Percentiles rank a stretch among this genome's conserved stretches.
These are phyloP conservation scores for Penicillium aurantiogriseum DNA, from an alignment of 2,329 filamentous ascomycete species.

Conservation along the genomic window DNA sequence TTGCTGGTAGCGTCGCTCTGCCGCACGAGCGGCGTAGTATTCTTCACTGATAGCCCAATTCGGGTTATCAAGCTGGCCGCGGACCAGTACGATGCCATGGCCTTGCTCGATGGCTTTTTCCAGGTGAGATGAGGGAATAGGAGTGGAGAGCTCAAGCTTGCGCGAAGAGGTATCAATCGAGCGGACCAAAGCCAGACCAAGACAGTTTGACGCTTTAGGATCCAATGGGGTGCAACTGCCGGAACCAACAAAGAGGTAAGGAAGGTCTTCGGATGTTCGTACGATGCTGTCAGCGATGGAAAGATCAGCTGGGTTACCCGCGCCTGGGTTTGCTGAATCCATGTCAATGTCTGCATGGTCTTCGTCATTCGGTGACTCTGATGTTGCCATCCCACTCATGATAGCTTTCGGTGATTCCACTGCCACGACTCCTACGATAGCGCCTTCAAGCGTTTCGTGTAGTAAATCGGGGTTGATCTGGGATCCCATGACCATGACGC, in stretches of 20 bases:
- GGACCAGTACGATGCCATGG: conserved; percentile 48
- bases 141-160: conserved; percentile 51
- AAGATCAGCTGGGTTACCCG: background rate
- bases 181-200: conserved; percentile 52
- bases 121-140: conserved; percentile 38
- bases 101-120: conserved; percentile 35
- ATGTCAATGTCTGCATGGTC: conserved; percentile 19
- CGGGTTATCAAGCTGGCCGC: conserved; percentile 47
- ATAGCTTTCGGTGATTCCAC: conserved; percentile 44
- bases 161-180: conserved; percentile 40
- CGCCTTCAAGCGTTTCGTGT: conserved; percentile 52
- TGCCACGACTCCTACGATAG: conserved; percentile 54
- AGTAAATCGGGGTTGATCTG: conserved; percentile 49
- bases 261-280: conserved; percentile 48
- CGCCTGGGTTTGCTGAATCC: conserved; percentile 14
- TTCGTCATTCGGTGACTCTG: conserved; percentile 7
- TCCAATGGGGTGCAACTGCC: conserved; percentile 46
- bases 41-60: conserved; percentile 48
- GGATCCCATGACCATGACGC: conserved; percentile 54
- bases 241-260: conserved; percentile 49
- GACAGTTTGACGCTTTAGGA: conserved; percentile 47
- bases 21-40: conserved; percentile 40
- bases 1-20: conserved; percentile 34
- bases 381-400: conserved; percentile 14
- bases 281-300: conserved; percentile 29